These are phyloP conservation scores for Trematosphaeria pertusa DNA, from an alignment of 2,329 filamentous ascomycete genomes.

Conservation along the genomic window DNA sequence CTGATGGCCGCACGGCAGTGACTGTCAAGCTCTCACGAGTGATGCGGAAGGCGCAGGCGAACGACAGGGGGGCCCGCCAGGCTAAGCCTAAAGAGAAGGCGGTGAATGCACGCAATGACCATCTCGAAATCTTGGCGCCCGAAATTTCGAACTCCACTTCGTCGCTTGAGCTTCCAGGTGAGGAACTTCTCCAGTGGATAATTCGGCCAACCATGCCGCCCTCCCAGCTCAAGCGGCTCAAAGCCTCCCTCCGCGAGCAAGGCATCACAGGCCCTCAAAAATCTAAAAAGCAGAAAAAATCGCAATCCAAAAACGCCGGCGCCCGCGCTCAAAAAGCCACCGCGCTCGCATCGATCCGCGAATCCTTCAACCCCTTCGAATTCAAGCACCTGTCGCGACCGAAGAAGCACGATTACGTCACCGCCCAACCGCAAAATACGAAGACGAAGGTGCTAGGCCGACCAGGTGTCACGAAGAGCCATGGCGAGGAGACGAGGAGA, in stretches of 20 bases:
- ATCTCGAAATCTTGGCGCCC: slow-evolving; percentile 18
- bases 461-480: slow-evolving; percentile 83
- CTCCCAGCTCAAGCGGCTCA: slow-evolving; percentile 95
- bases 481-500: slow-evolving; percentile 85
- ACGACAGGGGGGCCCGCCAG: slow-evolving; percentile 14
- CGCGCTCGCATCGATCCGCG: slow-evolving; percentile 84
- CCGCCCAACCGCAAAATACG: slow-evolving; percentile 60
- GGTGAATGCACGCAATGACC: slow-evolving; percentile 10
- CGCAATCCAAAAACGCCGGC: slow-evolving; percentile 72
- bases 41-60: no score
- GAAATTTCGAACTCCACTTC: slow-evolving; percentile 20
- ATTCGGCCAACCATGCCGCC: slow-evolving; percentile 72
- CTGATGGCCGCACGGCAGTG: no score
- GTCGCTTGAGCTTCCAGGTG: background rate
- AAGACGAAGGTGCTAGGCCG: slow-evolving; percentile 69
- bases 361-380: slow-evolving; percentile 98
- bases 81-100: slow-evolving; percentile 12
- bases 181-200: background rate
- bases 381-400: slow-evolving; percentile 80
- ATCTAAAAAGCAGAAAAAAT: slow-evolving; percentile 89
- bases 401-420: slow-evolving; percentile 86
- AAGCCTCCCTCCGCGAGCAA: slow-evolving; percentile 86
- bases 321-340: slow-evolving; percentile 78
- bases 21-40: slow-evolving; percentile 18
- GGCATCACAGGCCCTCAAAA: slow-evolving; percentile 90